Base-by-base conservation (phyloP, 164 flowering plant species). In the Piper longum region DNA sequence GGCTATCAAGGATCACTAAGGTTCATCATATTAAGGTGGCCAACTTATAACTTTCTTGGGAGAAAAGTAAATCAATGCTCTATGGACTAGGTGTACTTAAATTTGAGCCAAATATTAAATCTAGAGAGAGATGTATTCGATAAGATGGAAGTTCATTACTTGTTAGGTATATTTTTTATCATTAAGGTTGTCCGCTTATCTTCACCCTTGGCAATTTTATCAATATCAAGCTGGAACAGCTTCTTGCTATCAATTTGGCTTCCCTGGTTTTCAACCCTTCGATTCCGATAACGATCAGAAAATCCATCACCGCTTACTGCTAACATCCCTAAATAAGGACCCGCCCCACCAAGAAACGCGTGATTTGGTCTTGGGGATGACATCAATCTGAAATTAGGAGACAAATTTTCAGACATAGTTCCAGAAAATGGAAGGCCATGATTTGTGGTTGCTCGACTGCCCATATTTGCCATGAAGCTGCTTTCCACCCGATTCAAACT, bases 121-220 rank as follows among this genome's bases (percentile, higher is more conserved):
- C 40, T 18, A 39, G 2, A 36, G 7, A 40, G 16, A 56, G 59
- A 12, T 71, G 19, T 18, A 40, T 43, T 40, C 42, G 42, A 64
- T 52, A 19, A 18, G 3, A 65, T n/a, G 57, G 19, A 56, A 43
- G 11, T 17, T 16, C 62, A 91, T 71, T 82, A 91, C 98, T 91
- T 91, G 67, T 91, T 91, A 19, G 98, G 98, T 19, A 91, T 92
- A 73, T 92, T 92, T 74, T 92, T 92, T 60, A 92, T 85, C 98
- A 92, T 92, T 59, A 92, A 77, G 39, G 98, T 92, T 43, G 98
- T 89, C 69, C 96, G 74, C 51, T 68, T 74, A 77, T 92, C 98
- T 69, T 92, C 95, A 44, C 93, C 96, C 68, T 68, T 77, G 13
- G 67, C 65, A 64, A 92, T 92, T 71, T 87, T 92, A 48, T 92